phyloP scores from a whole-genome alignment of 345 rosid species.

The Clausena lansium region DNA sequence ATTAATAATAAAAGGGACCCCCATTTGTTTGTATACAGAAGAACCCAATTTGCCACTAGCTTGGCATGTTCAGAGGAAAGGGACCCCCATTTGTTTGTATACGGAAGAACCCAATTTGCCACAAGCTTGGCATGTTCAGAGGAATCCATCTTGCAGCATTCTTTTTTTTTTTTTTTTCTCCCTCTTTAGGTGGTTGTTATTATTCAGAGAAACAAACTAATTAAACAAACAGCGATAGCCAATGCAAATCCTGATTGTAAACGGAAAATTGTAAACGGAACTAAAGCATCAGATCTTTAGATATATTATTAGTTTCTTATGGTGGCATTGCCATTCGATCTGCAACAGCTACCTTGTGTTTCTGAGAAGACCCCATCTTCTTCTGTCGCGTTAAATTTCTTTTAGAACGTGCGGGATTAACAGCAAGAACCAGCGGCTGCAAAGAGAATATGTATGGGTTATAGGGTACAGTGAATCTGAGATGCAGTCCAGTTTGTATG shows the following conservation, averaged over 20 bases:
- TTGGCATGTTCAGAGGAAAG: not conserved
- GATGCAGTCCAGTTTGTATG: too few relatives aligned
- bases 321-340: too few relatives aligned
- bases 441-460: conserved; percentile 15
- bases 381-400: too few relatives aligned
- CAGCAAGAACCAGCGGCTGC: conserved; percentile 9
- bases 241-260: too few relatives aligned
- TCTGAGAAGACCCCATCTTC: too few relatives aligned
- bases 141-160: not conserved
- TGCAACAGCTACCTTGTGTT: too few relatives aligned
- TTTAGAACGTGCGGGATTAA: too few relatives aligned
- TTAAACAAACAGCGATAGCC: too few relatives aligned
- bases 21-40: not conserved
- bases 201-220: too few relatives aligned
- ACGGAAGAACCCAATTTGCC: not conserved
- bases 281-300: not conserved
- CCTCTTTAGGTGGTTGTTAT: too few relatives aligned
- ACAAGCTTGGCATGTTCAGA: not conserved
- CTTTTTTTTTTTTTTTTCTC: not conserved
- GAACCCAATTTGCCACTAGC: not conserved
- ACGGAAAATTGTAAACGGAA: not conserved
- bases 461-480: too few relatives aligned
- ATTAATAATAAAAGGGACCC: not conserved
- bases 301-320: too few relatives aligned
- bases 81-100: not conserved